These are phyloP conservation scores for Talaromyces sp. DNA, from an alignment of 2,329 filamentous ascomycete species.

Conservation along the genomic window DNA sequence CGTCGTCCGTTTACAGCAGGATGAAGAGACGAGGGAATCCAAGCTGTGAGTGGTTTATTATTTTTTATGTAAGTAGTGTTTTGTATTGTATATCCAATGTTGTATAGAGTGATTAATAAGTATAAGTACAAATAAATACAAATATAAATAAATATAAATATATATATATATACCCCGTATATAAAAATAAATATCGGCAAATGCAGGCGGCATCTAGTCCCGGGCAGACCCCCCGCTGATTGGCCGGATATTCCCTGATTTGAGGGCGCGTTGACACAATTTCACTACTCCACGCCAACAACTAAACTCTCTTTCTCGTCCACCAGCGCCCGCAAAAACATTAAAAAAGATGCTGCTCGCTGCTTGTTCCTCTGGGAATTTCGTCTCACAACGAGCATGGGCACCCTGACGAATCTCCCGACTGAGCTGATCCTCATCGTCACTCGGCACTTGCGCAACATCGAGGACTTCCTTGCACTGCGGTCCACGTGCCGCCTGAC, in stretches of 20 bases:
- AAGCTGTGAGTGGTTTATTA: slow-evolving; percentile 10
- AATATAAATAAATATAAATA: background rate
- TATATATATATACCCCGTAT: background rate
- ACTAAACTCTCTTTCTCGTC: background rate
- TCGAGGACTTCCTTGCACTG: slow-evolving; percentile 29
- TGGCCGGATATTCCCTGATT: background rate
- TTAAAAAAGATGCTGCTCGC: background rate
- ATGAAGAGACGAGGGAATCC: slow-evolving; percentile 19
- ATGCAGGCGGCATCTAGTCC: background rate
- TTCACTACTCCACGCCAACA: background rate
- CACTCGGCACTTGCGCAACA: slow-evolving; percentile 16
- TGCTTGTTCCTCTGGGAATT: background rate
- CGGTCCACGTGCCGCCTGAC: slow-evolving; percentile 22
- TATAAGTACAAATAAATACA: background rate
- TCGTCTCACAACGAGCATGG: background rate
- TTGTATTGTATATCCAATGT: background rate
- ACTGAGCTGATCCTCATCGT: slow-evolving; percentile 5
- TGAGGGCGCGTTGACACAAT: background rate
- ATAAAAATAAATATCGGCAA: background rate
- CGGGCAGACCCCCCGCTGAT: background rate
- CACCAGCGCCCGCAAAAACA: background rate
- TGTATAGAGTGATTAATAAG: too few relatives aligned
- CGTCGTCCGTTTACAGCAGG: slow-evolving; percentile 44
- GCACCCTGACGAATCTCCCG: background rate
- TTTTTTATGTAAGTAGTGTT: background rate